Evolutionary conservation across 768 basidiomycete genomes (phyloP).

Genomic region (Collybiopsis confluens): DNA sequence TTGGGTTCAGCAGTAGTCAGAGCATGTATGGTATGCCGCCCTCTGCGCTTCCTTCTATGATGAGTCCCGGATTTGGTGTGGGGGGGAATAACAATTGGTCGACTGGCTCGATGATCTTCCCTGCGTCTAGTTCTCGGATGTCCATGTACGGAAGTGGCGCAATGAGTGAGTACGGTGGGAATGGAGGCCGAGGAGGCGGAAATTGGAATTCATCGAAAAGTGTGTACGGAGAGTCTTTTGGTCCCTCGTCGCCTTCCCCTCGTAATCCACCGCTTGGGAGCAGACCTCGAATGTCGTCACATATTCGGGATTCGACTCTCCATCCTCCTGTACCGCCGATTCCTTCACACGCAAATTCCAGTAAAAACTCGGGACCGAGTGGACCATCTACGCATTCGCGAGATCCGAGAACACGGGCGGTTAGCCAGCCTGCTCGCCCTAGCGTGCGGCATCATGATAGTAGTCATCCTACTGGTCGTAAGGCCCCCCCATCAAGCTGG

Average conservation of each 20-base stretch:
- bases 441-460: conserved; percentile 14
- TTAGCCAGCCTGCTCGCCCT: conserved; percentile 42
- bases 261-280: background rate
- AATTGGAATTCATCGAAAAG: conserved; percentile 53
- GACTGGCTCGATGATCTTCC: conserved; percentile 46
- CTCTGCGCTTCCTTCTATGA: conserved; percentile 26
- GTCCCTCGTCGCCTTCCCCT: conserved; percentile 25
- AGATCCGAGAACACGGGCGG: conserved; percentile 23
- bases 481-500: conserved; percentile 64
- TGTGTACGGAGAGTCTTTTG: conserved; percentile 67
- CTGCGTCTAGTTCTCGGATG: conserved; percentile 31
- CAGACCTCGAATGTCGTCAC: conserved; percentile 13
- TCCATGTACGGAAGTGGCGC: conserved; percentile 61
- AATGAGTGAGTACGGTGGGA: conserved; percentile 63
- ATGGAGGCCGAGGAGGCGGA: conserved; percentile 36
- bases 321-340: conserved; percentile 38
- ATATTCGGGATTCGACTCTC: conserved; percentile 34
- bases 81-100: conserved; percentile 40
- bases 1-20: conserved; percentile 34
- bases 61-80: conserved; percentile 35
- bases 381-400: conserved; percentile 7
- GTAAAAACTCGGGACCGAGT: background rate
- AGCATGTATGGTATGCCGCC: conserved; percentile 25
- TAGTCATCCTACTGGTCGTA: conserved; percentile 21
- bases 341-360: conserved; percentile 16